Evolutionary conservation across 345 rosid genomes (phyloP).

Genomic region (Theobroma cacao): DNA sequence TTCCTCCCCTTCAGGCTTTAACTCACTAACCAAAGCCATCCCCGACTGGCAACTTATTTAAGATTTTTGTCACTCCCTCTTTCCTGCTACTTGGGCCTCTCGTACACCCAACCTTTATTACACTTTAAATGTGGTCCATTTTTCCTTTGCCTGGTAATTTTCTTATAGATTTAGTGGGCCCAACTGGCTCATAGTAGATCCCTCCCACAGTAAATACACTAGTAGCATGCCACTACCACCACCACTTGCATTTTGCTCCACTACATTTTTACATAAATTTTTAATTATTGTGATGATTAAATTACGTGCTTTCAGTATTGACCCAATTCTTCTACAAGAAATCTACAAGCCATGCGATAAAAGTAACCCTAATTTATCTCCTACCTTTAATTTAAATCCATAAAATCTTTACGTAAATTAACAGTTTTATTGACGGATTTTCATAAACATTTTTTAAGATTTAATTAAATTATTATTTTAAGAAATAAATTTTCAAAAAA

Average conservation of each 20-base stretch:
- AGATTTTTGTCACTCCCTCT: conserved; percentile 11
- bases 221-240: too few species aligned
- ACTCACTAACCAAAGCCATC: background rate
- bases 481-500: too few species aligned
- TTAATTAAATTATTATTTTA: too few species aligned
- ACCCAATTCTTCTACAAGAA: background rate
- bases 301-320: background rate
- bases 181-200: background rate
- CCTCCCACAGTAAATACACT: too few species aligned
- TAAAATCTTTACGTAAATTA: too few species aligned
- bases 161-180: conserved; percentile 13
- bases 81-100: background rate
- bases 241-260: background rate
- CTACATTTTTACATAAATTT: background rate
- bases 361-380: too few species aligned
- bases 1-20: background rate
- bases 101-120: conserved; percentile 3
- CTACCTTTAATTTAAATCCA: too few species aligned
- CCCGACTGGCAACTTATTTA: conserved; percentile 6
- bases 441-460: too few species aligned
- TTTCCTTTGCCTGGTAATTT: background rate
- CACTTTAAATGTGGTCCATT: conserved; percentile 4
- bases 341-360: too few species aligned
- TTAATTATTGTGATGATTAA: background rate
- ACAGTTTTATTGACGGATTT: too few species aligned